Evolutionary conservation across 768 basidiomycete species (phyloP), one percentile per base, ranked within the genome.

Genomic region (Calvatia gigantea): DNA sequence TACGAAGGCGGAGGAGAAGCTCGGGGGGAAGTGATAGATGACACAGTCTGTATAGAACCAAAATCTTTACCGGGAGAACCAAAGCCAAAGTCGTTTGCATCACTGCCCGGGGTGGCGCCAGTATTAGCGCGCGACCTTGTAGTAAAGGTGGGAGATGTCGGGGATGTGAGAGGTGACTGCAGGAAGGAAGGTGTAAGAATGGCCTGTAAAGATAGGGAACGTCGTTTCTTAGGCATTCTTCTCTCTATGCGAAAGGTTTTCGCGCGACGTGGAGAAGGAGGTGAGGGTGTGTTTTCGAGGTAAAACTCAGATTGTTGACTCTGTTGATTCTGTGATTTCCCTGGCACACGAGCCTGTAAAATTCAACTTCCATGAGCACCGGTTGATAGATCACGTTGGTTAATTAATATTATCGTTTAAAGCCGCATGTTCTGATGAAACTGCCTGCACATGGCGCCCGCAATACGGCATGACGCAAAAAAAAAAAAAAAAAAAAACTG

Each of bases 191-290:
- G 76, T 42, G 77, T 70, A 62, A 81, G 68, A 46, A 84, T 71
- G 56, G 79, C 74, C 62, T 80, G 79, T 54, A 84, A 65, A 4
- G 82, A 79, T 54, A 84, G 65, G 4, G 82, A 84, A 45, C 76
- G 76, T 49, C 79, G 79, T 67, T 76, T 79, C 68, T 73, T 78
- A 43, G 75, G 67, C 75, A 79, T 77, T 59, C 61, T 59, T 28
- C 41, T 28, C 27, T 19, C 39, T 21, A 27, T 42, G 39, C 21
- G 39, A 28, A n/a, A 42, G 32, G 44, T n/a, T 1, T 23, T 52
- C 25, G 25, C 17, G 33, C 39, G 42, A 33, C 32, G 43, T 46
- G 47, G 44, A 45, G 54, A 35, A 61, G 57, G 23, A 37, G 32
- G 43, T 52, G 45, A 45, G 48, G 33, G 45, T 48, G 47, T 11